Evolutionary conservation across 2,329 filamentous ascomycete genomes (phyloP), one percentile per base, ranked within the genome.

Genomic region (Pseudodiploospora longispora): DNA sequence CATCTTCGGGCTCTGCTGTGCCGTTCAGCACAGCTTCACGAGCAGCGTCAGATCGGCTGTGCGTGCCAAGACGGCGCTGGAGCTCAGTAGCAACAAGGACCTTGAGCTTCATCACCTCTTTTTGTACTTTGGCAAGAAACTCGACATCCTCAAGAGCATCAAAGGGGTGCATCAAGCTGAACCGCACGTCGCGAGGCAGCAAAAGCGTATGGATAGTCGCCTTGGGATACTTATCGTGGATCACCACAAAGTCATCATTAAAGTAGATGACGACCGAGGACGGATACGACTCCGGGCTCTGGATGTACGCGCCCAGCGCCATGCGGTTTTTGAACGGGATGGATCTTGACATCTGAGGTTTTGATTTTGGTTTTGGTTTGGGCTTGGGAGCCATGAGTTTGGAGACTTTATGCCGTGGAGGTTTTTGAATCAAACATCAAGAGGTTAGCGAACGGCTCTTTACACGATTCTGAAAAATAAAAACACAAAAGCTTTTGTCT

Each of bases 181-280:
- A 78, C 3, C 61, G 56, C 1, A 71, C 58, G 35, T 84, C 78
- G 40, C 90, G 84, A 6, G 90, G 87, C 5, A 97, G 79, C n/a
- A 97, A 78, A 3, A 98, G 84, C 1, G 87, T 74, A 67, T 98
- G 93, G 4, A 96, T 72, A 4, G 78, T 80, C 4, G 86, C 79
- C 64, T 97, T 98, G 6, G 93, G 90, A 59, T 80, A 98, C 49
- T 80, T 70, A 67, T 98, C 93, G 54, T 83, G 75, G 61, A 97
- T 86, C 19, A 80, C 76, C 44, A 90, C 85, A 52, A 85, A 88
- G 48, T 80, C 69, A 8, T 78, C 70, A 54, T 78, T 80, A 64
- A 83, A 70, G 55, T 80, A 81, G 52, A 91, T 73, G 19, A 90
- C 76, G 6, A 75, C 67, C 5, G 71, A 75, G 2, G 76, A 57